A percentile compares a stretch with the other conserved stretches of the same genome.
Conservation (phyloP, 75 land plant genomes). For the Larix kaempferi region DNA sequence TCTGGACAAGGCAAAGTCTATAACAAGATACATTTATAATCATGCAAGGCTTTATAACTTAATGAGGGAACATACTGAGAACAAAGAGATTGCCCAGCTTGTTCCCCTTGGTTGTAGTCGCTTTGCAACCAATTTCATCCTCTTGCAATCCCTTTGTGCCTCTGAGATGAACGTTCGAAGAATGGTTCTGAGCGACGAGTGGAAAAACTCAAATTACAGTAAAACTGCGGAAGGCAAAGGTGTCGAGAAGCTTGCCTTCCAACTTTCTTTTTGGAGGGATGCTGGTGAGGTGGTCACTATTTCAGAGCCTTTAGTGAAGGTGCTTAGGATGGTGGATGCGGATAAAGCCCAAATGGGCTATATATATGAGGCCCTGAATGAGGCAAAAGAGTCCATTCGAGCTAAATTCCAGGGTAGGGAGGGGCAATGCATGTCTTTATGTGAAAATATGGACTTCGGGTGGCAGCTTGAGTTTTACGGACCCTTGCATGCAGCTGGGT, state of each 20-base stretch:
- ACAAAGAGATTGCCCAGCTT: too few species aligned
- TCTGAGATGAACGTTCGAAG: background rate
- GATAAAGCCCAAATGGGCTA: background rate
- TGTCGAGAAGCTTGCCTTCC: background rate
- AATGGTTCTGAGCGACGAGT: background rate
- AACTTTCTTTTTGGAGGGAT: background rate
- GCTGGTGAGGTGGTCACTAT: background rate
- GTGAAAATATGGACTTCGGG: background rate
- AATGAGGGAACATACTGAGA: background rate
- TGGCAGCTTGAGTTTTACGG: background rate
- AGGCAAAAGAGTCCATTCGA: background rate
- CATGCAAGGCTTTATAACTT: background rate
- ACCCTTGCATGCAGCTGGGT: background rate
- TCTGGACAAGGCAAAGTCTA: slow-evolving; percentile 38
- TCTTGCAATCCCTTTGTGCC: too few species aligned
- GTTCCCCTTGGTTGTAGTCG: background rate
- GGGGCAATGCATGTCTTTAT: background rate
- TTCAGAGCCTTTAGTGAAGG: background rate
- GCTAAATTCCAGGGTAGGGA: background rate
- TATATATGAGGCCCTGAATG: background rate
- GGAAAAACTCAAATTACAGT: background rate
- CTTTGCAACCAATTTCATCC: too few species aligned
- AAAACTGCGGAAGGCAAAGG: background rate
- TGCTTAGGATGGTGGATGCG: background rate
- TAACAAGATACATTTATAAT: slow-evolving; percentile 39